Base-by-base conservation (phyloP, 305 asterid species). In the Ruellia speciosa region DNA sequence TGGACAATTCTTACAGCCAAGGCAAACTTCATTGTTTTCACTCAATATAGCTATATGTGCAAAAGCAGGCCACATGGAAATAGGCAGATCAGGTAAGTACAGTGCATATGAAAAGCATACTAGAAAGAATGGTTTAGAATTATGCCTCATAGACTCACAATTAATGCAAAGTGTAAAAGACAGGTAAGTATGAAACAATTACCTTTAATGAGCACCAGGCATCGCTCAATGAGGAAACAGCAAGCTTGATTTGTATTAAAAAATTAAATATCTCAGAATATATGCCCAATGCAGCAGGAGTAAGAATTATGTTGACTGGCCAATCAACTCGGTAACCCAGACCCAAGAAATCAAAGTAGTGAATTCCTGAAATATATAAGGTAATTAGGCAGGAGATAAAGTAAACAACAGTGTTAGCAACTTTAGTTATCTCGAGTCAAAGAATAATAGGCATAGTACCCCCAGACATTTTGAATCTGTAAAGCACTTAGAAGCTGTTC, bases 241-340 rank as follows among this genome's bases (percentile, higher is more conserved):
- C 96, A 70, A 88, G 97, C 94, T 92, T 92, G 70, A 92, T 81
- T 84, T 84, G 95, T 68, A 92, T 78, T 77, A 88, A 81, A 80
- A 92, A 92, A 75, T 66, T 84, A 67, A 88, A 92, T 68, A 92
- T 81, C 59, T 92, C 78, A 5, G 96, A 89, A 65, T 92, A 92
- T 66, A 81, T 79, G 56, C 72, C 76, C 80, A 92, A 52, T 63
- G 99, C 86, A 52, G 70, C 76, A 43, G 95, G 86, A 41, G 96
- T 84, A 78, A 92, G 74, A 73, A 92, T 75, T 68, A 88, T 78
- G 59, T 73, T 92, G 75, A 88, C 75, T 39, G 99, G 99, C 99
- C 99, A 92, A 70, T 88, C 95, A 41, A 92, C 79, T 63, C 81
- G 85, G 67, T 92, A 92, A 55, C 99, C 99, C 83, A 92, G 77